Conservation (phyloP, 805 yeast species). For the Yarrowia keelungensis region DNA sequence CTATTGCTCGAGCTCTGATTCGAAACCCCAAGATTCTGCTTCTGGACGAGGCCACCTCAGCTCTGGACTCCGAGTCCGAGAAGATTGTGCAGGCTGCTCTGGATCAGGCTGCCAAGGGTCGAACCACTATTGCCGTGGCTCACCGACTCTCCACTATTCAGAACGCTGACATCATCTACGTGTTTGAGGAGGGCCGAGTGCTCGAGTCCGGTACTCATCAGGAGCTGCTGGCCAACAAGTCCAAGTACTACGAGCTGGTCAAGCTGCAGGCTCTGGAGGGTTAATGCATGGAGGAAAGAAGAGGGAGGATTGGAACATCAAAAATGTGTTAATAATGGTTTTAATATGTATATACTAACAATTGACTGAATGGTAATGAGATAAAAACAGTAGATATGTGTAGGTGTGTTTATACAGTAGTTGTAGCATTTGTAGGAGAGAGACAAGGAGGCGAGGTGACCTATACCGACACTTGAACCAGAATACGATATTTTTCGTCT, state of each 20-base stretch:
- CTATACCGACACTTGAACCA: too few species aligned
- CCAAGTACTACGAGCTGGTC: constrained; percentile 53
- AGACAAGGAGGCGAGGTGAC: background rate
- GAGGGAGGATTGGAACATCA: background rate
- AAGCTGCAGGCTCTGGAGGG: constrained; percentile 51
- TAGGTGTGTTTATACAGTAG: background rate
- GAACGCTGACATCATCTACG: constrained; percentile 66
- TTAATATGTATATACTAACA: constrained; percentile 32
- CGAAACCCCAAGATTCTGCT: constrained; percentile 69
- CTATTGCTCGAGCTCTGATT: constrained; percentile 75
- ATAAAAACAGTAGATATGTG: background rate
- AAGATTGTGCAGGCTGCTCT: constrained; percentile 76
- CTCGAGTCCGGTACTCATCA: constrained; percentile 64
- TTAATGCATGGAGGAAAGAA: constrained; percentile 22
- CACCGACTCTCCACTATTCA: constrained; percentile 77
- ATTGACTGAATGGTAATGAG: constrained; percentile 2
- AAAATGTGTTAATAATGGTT: constrained; percentile 8
- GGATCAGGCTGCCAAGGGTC: constrained; percentile 66
- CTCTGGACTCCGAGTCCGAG: constrained; percentile 74
- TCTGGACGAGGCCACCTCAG: constrained; percentile 74
- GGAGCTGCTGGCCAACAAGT: constrained; percentile 54
- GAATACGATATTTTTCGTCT: too few species aligned
- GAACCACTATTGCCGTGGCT: constrained; percentile 86
- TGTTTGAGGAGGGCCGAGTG: constrained; percentile 67
- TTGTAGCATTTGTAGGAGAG: background rate